Percentiles rank a stretch among this genome's conserved stretches.
These are phyloP conservation scores for Leonotis leonurus DNA, from an alignment of 257 asterid genomes.

Conservation along the genomic window DNA sequence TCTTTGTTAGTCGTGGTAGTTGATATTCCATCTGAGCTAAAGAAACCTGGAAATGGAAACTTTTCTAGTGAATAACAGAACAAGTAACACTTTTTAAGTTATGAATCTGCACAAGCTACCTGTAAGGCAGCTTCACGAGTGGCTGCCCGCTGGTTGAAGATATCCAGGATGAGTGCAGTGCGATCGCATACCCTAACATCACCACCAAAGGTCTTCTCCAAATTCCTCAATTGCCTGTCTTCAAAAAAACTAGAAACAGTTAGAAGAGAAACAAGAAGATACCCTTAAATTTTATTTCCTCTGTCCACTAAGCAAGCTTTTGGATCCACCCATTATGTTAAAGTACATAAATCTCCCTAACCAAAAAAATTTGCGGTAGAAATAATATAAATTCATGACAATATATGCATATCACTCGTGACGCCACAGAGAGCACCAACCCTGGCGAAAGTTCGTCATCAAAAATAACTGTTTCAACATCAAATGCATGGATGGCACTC, in stretches of 20 bases:
- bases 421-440: conserved; percentile 38
- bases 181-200: conserved; percentile 96
- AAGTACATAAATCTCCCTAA: too few species aligned
- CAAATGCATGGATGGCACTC: conserved; percentile 82
- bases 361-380: not conserved
- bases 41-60: conserved; percentile 48
- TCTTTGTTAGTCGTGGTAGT: conserved; percentile 80
- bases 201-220: conserved; percentile 83
- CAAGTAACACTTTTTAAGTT: not conserved
- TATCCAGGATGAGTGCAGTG: conserved; percentile 94
- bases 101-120: conserved; percentile 27
- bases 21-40: conserved; percentile 98
- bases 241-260: conserved; percentile 19
- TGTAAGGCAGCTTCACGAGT: conserved; percentile 95
- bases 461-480: conserved; percentile 79
- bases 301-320: too few species aligned
- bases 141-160: conserved; percentile 92
- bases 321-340: not conserved
- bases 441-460: conserved; percentile 98
- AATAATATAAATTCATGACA: not conserved
- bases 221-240: conserved; percentile 79
- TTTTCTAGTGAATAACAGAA: conserved; percentile 15
- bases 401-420: not conserved
- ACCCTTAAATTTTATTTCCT: not conserved
- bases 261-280: not conserved